Percentiles rank a stretch among this genome's conserved stretches.
Evolutionary conservation across 257 asterid genomes (phyloP).

Genomic region (Capsicum pubescens): DNA sequence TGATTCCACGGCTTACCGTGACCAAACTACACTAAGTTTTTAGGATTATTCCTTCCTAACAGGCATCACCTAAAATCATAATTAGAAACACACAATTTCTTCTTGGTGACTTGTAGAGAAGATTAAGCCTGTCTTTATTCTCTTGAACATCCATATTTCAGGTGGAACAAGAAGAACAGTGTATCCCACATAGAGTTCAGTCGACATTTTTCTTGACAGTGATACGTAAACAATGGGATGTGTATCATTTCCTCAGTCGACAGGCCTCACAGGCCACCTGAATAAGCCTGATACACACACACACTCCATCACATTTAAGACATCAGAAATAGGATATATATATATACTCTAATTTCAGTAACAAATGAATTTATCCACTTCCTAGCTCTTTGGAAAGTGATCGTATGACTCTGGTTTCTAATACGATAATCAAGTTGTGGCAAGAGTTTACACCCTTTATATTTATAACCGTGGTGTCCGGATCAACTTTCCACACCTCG

Average conservation of each 20-base stretch:
- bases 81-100: not conserved
- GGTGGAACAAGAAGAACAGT: not conserved
- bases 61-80: not conserved
- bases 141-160: not conserved
- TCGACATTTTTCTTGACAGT: not conserved
- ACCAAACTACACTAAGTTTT: not conserved
- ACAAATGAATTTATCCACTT: not conserved
- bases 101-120: not conserved
- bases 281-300: not conserved
- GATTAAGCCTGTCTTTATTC: not conserved
- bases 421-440: not conserved
- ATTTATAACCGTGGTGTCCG: not conserved
- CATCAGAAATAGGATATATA: not conserved
- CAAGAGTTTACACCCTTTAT: not conserved
- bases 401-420: not conserved
- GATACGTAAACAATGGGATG: not conserved
- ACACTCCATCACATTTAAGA: not conserved
- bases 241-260: not conserved
- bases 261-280: not conserved
- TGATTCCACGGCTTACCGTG: not conserved
- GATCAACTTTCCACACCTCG: not conserved
- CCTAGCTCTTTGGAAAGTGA: not conserved
- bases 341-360: not conserved
- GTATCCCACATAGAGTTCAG: not conserved
- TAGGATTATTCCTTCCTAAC: not conserved